phyloP scores from a whole-genome alignment of 1,284 basidiomycete genomes.

The Trametes hirsuta region DNA sequence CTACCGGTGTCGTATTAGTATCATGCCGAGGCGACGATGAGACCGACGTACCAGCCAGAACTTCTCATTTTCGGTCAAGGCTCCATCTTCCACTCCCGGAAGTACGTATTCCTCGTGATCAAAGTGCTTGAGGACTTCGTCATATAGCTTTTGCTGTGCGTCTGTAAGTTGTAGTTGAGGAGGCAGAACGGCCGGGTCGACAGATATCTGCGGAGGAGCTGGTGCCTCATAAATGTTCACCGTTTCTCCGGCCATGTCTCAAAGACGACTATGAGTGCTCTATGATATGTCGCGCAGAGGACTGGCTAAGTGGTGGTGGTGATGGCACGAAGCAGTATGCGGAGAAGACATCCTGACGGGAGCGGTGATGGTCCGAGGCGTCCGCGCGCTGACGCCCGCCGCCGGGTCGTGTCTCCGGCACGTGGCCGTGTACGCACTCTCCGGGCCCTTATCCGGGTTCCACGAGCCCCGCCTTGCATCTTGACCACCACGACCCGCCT shows the following conservation, averaged over 20 bases:
- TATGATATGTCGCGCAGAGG: neutral
- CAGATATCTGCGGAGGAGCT: slow-evolving; percentile 20
- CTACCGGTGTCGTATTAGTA: slow-evolving; percentile 28
- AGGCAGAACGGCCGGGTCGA: slow-evolving; percentile 21
- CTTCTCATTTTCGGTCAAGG: slow-evolving; percentile 65
- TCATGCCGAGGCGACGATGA: neutral
- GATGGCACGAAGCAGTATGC: neutral
- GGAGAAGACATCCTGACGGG: neutral
- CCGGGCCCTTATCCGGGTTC: slow-evolving; percentile 11
- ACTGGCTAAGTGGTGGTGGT: neutral
- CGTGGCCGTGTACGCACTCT: slow-evolving; percentile 6
- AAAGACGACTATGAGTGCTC: neutral
- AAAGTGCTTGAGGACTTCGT: slow-evolving; percentile 64
- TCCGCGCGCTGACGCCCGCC: slow-evolving; percentile 6
- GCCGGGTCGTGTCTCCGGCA: slow-evolving; percentile 13
- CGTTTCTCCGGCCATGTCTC: neutral
- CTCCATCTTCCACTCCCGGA: slow-evolving; percentile 51
- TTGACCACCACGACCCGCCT: neutral
- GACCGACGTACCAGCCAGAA: slow-evolving; percentile 66
- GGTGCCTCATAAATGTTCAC: slow-evolving; percentile 23
- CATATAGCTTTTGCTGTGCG: slow-evolving; percentile 53
- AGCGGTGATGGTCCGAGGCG: neutral
- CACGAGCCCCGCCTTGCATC: neutral
- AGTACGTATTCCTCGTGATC: slow-evolving; percentile 52
- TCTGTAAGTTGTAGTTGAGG: slow-evolving; percentile 40